Base-by-base conservation (phyloP, 75 land plant species). In the Sequoia sempervirens region DNA sequence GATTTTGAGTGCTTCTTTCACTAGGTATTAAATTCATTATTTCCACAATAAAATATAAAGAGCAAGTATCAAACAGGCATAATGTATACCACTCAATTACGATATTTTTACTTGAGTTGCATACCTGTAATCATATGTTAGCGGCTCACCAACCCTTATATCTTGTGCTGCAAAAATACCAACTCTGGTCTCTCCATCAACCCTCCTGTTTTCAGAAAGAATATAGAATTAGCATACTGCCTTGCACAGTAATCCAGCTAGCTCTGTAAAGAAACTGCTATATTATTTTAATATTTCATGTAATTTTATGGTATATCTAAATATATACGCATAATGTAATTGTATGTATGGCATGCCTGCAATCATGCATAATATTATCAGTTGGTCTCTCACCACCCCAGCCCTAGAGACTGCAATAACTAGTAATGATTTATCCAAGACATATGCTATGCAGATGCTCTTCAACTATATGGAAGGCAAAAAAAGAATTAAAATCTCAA, bases 81-180 rank as follows among this genome's bases (percentile, higher is more conserved):
- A 13, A 52, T 56, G 11, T 45, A n/a, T n/a, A 34, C 73, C 36
- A 20, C 53, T 23, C 32, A 54, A 61, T 83, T 64, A 20, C 56
- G 23, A 78, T 1, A 84, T 56, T 20, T 36, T 52, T 34, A 0
- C 38, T 61, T 14, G 38, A 84, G 84, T 32, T 15, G 52, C 84
- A 43, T 87, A 97, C 99, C 98, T 92, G 91, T 97, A 97, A 82
- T 97, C 99, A 85, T 97, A 97, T 75, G 98, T 97, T 73, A 97
- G 83, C n/a, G 92, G 87, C 75, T 97, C 96, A n/a, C 98, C 96
- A 85, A 82, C 89, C 81, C 84, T 38, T 34, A 97, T 94, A 20
- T 93, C 82, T 73, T 92, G 84, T 58, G 92, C 81, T 17, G 99
- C 99, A 88, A 97, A 97, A 43, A 97, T 91, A 68, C 99, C 99